A percentile compares a stretch with the other conserved stretches of the same genome.
Conservation (phyloP, 805 yeast species). For the Wickerhamiella spandovensis region DNA sequence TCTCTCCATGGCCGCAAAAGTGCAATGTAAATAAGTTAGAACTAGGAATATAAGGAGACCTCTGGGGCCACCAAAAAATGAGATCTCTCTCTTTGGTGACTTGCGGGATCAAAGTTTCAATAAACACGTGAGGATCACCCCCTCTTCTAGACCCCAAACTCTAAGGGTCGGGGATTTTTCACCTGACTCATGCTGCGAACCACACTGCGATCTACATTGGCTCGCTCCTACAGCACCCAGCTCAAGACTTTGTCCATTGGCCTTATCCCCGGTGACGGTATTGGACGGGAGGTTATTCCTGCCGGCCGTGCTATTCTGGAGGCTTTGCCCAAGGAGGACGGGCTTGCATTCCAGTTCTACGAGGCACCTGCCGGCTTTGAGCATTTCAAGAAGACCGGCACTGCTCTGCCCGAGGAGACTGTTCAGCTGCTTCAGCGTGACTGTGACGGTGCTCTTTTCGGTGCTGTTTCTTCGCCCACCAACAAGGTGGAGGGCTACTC, state of each 20-base stretch:
- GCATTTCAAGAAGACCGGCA: constrained; percentile 85
- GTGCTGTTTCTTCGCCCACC: constrained; percentile 91
- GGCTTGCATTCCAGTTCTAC: constrained; percentile 71
- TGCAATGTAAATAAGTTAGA: too few species aligned
- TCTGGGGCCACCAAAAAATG: too few species aligned
- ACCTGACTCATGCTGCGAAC: background rate
- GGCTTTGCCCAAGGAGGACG: constrained; percentile 51
- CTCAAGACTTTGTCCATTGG: constrained; percentile 27
- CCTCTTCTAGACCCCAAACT: background rate
- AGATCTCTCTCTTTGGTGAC: too few species aligned
- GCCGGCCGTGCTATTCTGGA: constrained; percentile 85
- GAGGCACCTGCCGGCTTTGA: constrained; percentile 91
- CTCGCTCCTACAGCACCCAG: constrained; percentile 7
- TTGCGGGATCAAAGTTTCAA: too few species aligned
- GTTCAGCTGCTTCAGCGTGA: constrained; percentile 59
- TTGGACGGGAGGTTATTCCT: constrained; percentile 95
- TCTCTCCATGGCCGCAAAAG: too few species aligned
- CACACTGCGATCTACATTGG: background rate
- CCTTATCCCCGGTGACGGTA: constrained; percentile 96
- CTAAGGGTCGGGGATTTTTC: background rate
- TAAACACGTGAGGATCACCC: background rate
- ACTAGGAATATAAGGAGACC: too few species aligned
- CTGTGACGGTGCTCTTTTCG: constrained; percentile 96
- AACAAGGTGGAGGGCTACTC: constrained; percentile 92
- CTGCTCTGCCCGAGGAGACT: constrained; percentile 89